Evolutionary conservation across 129 eudicot genomes (phyloP), one percentile per base, ranked within the genome.

Genomic region (Chrysanthemum lavandulifolium): DNA sequence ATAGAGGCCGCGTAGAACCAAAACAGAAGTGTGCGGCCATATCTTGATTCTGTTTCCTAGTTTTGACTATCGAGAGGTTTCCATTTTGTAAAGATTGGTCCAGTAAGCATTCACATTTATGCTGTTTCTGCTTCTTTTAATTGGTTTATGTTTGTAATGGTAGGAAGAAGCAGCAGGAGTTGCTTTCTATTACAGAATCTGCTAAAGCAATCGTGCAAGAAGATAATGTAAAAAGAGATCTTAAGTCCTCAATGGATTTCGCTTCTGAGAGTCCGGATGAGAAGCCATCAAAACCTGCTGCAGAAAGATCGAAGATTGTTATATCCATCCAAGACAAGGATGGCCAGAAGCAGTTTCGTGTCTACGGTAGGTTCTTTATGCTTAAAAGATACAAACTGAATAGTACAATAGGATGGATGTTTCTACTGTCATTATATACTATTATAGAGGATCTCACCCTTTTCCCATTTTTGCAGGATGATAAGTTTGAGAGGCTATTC

Each of bases 241-340:
- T 76, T n/a, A 73, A 70, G 62, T 45, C 79, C 73, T 69, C 84
- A 54, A 27, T 67, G 67, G 56, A 76, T 68, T 59, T 76, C 31
- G 66, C 79, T 67, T 53, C 61, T 48, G 82, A 64, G 10, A 78
- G 49, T 68, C 81, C 63, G 13, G 29, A 68, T 14, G 84, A 74
- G 74, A 74, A 83, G 64, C 89, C 78, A 3, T 5, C 73, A 68
- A 80, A 89, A 73, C 86, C 97, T 71, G 68, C 81, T 25, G 50
- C 13, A 13, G 96, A 86, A 58, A 86, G 99, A 80, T 72, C 81
- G 13, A 95, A 90, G 76, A 80, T 95, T 15, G 84, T 88, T 21
- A 83, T 95, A 67, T 83, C 97, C 45, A 81, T 95, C 62, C 99
- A 90, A 80, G 91, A 88, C 71, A 90, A 90, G 76, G 84, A 83